Evolutionary conservation across 768 basidiomycete genomes (phyloP).

Genomic region (Candolleomyces aberdarensis): DNA sequence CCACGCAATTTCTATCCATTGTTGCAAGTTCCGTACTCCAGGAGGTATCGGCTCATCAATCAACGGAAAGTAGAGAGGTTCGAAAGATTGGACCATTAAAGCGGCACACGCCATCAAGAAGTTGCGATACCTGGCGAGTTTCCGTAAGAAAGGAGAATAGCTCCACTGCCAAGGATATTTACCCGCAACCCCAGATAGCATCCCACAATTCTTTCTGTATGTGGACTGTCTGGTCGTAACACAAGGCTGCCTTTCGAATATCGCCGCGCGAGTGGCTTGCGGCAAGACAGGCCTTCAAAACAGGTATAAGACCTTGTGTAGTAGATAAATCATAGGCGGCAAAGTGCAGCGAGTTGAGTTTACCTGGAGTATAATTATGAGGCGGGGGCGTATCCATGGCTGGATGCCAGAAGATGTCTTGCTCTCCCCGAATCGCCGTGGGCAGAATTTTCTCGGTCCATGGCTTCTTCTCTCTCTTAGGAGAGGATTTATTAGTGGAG

Average conservation of each 20-base stretch:
- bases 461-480: neutral
- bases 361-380: slow-evolving; percentile 63
- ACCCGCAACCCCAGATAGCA: slow-evolving; percentile 72
- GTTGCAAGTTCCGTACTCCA: slow-evolving; percentile 70
- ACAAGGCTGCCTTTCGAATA: slow-evolving; percentile 58
- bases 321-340: neutral
- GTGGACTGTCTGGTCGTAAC: slow-evolving; percentile 60
- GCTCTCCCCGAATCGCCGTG: neutral
- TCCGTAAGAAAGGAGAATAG: slow-evolving; percentile 1
- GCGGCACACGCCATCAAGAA: slow-evolving; percentile 76
- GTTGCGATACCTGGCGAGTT: slow-evolving; percentile 65
- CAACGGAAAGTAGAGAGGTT: slow-evolving; percentile 59
- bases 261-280: slow-evolving; percentile 47
- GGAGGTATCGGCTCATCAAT: slow-evolving; percentile 60
- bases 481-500: neutral
- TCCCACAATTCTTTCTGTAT: slow-evolving; percentile 61
- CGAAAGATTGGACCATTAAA: slow-evolving; percentile 62
- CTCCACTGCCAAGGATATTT: slow-evolving; percentile 17
- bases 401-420: slow-evolving; percentile 67
- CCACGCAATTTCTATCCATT: slow-evolving; percentile 85
- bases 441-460: neutral
- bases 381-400: slow-evolving; percentile 40
- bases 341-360: neutral
- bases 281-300: slow-evolving; percentile 55
- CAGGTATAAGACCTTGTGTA: slow-evolving; percentile 55